A percentile compares a stretch with the other conserved stretches of the same genome.
These are phyloP conservation scores for Candida michaelii DNA, from an alignment of 805 yeast species.

Conservation along the genomic window DNA sequence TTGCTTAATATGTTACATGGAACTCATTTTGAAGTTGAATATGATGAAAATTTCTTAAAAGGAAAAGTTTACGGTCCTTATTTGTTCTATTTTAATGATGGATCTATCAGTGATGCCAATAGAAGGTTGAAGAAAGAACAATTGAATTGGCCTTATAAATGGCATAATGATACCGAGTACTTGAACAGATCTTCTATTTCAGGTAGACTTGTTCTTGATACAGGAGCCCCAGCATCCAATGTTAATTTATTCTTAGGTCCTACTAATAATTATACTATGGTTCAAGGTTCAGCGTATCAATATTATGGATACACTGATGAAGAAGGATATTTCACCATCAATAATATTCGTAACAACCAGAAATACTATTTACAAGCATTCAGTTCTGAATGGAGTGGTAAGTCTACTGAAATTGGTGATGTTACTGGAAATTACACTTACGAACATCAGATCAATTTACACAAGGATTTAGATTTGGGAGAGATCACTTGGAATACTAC, in stretches of 20 bases:
- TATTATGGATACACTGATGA: constrained; percentile 15
- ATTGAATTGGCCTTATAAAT: constrained; percentile 14
- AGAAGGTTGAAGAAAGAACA: constrained; percentile 12
- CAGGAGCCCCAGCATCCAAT: constrained; percentile 12
- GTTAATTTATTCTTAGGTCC: constrained; percentile 12
- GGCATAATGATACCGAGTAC: constrained; percentile 8
- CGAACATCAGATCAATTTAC: neutral
- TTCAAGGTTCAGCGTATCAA: constrained; percentile 15
- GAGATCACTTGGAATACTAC: constrained; percentile 6
- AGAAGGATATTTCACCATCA: constrained; percentile 12
- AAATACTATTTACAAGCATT: constrained; percentile 12
- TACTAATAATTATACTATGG: constrained; percentile 12
- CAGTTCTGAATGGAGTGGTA: constrained; percentile 12
- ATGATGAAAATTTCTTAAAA: constrained; percentile 8
- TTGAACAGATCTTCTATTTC: constrained; percentile 9
- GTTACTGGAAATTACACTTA: constrained; percentile 7
- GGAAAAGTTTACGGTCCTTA: constrained; percentile 14
- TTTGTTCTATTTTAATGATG: constrained; percentile 13
- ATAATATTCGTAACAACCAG: constrained; percentile 8
- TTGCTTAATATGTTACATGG: constrained; percentile 16
- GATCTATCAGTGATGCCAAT: constrained; percentile 14
- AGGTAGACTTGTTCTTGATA: constrained; percentile 10
- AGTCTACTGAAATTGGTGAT: constrained; percentile 9
- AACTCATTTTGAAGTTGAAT: constrained; percentile 13
- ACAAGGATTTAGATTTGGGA: constrained; percentile 7